Base-by-base conservation (phyloP, 2,329 filamentous ascomycete species). In the Aspergillus fumigatiaffinis region DNA sequence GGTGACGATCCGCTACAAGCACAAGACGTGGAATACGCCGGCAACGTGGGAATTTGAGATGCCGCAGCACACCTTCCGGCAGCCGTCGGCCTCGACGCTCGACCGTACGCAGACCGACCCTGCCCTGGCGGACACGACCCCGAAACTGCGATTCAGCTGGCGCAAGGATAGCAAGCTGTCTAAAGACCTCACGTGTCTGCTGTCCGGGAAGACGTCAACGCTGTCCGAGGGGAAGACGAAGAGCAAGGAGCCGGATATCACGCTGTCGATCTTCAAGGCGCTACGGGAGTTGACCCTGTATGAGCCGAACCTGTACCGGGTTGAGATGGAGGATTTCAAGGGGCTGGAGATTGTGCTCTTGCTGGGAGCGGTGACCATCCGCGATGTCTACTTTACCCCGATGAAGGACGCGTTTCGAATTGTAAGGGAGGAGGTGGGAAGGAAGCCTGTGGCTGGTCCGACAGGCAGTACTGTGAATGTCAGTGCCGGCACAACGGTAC, bases 311-410 rank as follows among this genome's bases (percentile, higher is more conserved):
- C 81, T 97, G 69, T 87, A 89, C 60, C 83, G 94, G 6, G 88
- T 97, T 10, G 92, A 97, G 47, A 86, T 97, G 60, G 92, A 99
- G 73, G 94, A 99, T 74, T 86, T 89, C 56, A 97, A 97, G 73
- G 94, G 94, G 0, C 79, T 97, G 3, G 94, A 99, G 71, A 84
- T 97, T 1, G 87, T 92, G 1, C 75, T 97, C 23, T 68, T 87
- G 28, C 76, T 88, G 0, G 77, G 82, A 17, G 84, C 83, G 0
- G 77, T 84, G 1, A 82, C 84, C 12, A 86, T 88, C 57, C 78
- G 83, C 25, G 85, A 87, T 64, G 74, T 87, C 4, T 87, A 81
- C 71, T 86, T 86, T 65, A 76, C 82, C 57, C 83, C 87, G 4
- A 83, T 86, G 55, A 82, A 84, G 20, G 90, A 96, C 64, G 80